phyloP scores from a whole-genome alignment of 345 rosid species.

The Linum trigynum region DNA sequence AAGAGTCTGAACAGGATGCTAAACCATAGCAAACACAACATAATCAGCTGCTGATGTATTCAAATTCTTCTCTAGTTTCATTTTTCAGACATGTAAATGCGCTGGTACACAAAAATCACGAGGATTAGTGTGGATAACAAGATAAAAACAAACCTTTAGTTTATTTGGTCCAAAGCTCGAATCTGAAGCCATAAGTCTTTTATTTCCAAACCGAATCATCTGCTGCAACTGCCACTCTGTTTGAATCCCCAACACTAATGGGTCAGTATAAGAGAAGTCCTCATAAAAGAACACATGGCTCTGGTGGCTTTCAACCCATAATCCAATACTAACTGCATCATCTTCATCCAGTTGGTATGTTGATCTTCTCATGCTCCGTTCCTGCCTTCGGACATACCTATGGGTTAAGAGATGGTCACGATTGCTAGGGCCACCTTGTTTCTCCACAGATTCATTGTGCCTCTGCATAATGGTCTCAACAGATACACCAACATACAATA shows the following conservation, averaged over 20 bases:
- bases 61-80: neutral
- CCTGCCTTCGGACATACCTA: constrained; percentile 83
- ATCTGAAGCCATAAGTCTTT: constrained; percentile 75
- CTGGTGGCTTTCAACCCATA: constrained; percentile 92
- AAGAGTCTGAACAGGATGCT: constrained; percentile 88
- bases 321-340: constrained; percentile 58
- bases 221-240: constrained; percentile 99
- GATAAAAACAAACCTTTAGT: constrained; percentile 57
- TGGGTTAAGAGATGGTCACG: constrained; percentile 88
- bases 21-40: constrained; percentile 20
- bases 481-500: constrained; percentile 80
- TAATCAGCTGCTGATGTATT: constrained; percentile 22
- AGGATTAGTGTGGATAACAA: neutral
- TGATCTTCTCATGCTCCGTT: constrained; percentile 83
- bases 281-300: constrained; percentile 62
- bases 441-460: constrained; percentile 87
- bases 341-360: constrained; percentile 67
- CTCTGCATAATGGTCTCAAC: constrained; percentile 97
- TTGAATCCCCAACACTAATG: constrained; percentile 79
- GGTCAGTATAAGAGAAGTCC: constrained; percentile 62
- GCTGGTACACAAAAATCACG: neutral
- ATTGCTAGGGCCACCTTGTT: constrained; percentile 76
- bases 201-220: constrained; percentile 87
- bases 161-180: constrained; percentile 88
- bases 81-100: too few species aligned